Evolutionary conservation across 2,329 filamentous ascomycete genomes (phyloP).

Genomic region (Penicillium sp.): DNA sequence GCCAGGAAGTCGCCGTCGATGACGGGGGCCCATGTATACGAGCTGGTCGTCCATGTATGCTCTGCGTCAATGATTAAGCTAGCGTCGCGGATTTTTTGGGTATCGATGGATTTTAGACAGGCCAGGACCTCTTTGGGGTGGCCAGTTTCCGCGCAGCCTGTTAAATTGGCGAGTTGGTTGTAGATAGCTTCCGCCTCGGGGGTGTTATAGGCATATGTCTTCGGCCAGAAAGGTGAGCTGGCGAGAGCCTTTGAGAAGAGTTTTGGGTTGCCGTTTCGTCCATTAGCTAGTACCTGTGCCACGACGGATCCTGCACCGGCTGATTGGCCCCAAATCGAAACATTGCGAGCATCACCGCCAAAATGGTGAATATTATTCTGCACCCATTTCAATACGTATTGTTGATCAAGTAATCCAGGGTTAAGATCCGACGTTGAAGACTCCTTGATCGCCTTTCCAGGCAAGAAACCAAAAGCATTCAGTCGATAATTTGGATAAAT

Average conservation of each 20-base stretch:
- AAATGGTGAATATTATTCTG: conserved; percentile 60
- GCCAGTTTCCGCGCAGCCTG: conserved; percentile 53
- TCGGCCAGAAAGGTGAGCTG: conserved; percentile 65
- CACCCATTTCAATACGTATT: conserved; percentile 60
- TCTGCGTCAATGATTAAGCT: conserved; percentile 56
- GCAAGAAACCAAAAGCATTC: conserved; percentile 64
- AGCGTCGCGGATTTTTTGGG: conserved; percentile 61
- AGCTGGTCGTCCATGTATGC: conserved; percentile 61
- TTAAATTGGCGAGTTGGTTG: conserved; percentile 52
- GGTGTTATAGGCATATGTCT: conserved; percentile 61
- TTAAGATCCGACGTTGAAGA: conserved; percentile 58
- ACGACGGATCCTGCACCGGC: conserved; percentile 58
- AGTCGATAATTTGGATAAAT: conserved; percentile 63
- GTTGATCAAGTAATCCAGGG: conserved; percentile 59
- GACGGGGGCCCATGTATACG: conserved; percentile 66
- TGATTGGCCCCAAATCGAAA: conserved; percentile 63
- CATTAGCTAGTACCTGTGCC: conserved; percentile 55
- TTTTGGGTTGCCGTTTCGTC: conserved; percentile 48
- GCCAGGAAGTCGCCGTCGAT: conserved; percentile 62
- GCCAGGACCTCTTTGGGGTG: conserved; percentile 50
- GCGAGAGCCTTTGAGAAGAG: conserved; percentile 60
- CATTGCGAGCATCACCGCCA: conserved; percentile 58
- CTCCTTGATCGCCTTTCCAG: conserved; percentile 55
- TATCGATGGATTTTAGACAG: conserved; percentile 62
- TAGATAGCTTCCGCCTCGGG: conserved; percentile 61